Evolutionary conservation across 2,329 filamentous ascomycete genomes (phyloP).

Genomic region (Ampelomyces quisqualis): DNA sequence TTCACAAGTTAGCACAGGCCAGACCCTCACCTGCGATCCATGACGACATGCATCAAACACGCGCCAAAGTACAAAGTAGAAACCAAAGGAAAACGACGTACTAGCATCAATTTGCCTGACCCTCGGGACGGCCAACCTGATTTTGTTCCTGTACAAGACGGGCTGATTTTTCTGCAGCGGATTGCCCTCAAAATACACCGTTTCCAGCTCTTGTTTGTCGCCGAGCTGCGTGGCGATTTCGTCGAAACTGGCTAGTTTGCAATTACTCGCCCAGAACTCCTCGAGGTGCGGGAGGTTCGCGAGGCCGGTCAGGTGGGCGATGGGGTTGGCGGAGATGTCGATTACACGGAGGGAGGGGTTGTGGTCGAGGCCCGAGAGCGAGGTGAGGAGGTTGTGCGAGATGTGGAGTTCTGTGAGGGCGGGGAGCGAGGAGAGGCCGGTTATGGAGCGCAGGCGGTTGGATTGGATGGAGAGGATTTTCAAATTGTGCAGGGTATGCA

Average conservation of each 20-base stretch:
- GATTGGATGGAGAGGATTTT: slow-evolving; percentile 92
- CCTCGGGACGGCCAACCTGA: slow-evolving; percentile 81
- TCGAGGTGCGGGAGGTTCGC: slow-evolving; percentile 70
- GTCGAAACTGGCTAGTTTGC: slow-evolving; percentile 73
- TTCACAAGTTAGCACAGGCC: not conserved
- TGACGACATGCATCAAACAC: too few species aligned
- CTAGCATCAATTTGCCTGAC: slow-evolving; percentile 94
- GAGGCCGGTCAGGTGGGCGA: slow-evolving; percentile 72
- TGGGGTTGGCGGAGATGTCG: slow-evolving; percentile 86
- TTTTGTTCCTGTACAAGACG: slow-evolving; percentile 92
- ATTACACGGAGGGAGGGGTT: slow-evolving; percentile 65
- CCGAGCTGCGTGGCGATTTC: slow-evolving; percentile 77
- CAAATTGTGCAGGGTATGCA: slow-evolving; percentile 74
- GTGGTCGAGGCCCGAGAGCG: slow-evolving; percentile 65
- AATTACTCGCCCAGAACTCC: slow-evolving; percentile 94
- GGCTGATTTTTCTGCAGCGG: slow-evolving; percentile 77
- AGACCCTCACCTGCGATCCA: not conserved
- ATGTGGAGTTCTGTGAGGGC: slow-evolving; percentile 92
- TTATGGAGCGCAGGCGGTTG: slow-evolving; percentile 80
- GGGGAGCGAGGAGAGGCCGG: slow-evolving; percentile 70
- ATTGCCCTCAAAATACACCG: slow-evolving; percentile 96
- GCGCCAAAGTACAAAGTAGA: too few species aligned
- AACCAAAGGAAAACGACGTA: too few species aligned
- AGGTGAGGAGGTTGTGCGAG: slow-evolving; percentile 86
- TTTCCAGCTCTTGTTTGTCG: slow-evolving; percentile 77